Percentiles rank a stretch among this genome's conserved stretches.
Conservation (phyloP, 345 rosid genomes). For the Sisymbrium irio region DNA sequence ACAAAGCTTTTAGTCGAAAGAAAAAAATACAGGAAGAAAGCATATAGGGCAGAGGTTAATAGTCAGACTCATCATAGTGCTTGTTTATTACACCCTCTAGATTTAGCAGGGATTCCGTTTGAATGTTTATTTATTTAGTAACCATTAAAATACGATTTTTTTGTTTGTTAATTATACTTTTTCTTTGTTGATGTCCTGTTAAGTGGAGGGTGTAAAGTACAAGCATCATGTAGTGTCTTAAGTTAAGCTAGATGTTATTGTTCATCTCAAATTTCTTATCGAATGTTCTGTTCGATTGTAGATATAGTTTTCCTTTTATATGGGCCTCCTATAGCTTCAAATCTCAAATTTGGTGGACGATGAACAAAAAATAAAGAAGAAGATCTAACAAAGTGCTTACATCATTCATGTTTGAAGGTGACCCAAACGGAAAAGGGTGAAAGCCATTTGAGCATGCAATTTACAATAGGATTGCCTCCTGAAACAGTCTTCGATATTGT, state of each 20-base stretch:
- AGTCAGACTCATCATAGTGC: background rate
- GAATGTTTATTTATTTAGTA: background rate
- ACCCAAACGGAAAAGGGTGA: background rate
- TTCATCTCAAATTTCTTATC: too few relatives aligned
- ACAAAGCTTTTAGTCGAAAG: background rate
- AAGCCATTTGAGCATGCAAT: background rate
- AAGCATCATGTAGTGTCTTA: background rate
- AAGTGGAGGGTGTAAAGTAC: background rate
- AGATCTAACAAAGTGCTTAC: background rate
- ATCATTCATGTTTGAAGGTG: slow-evolving; percentile 5
- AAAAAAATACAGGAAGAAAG: background rate
- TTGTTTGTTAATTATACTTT: background rate
- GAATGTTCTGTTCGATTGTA: too few relatives aligned
- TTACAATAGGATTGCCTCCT: slow-evolving; percentile 10
- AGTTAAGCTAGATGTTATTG: too few relatives aligned
- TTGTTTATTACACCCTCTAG: background rate
- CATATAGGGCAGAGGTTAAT: background rate
- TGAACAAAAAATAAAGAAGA: too few relatives aligned
- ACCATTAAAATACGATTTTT: background rate
- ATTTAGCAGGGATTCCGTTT: background rate
- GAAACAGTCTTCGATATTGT: slow-evolving; percentile 1
- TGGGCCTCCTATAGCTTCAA: background rate
- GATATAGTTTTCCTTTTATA: too few relatives aligned
- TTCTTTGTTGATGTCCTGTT: background rate
- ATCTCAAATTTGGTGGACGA: background rate